Base-by-base conservation (phyloP, 1,284 basidiomycete species). In the Ustanciosporium gigantosporum region DNA sequence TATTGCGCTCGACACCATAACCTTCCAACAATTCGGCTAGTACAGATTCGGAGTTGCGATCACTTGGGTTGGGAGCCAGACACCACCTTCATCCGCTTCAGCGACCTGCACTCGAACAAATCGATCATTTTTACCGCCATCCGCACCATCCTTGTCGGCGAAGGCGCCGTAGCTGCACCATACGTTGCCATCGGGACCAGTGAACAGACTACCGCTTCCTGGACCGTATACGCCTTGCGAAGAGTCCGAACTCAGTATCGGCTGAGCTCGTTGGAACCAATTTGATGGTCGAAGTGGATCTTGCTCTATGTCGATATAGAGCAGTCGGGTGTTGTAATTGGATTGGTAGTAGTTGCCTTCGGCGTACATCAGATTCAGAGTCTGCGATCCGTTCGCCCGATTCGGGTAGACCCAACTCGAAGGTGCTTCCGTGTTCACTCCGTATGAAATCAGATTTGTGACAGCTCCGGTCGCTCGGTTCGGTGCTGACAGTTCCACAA, bases 101-200 rank as follows among this genome's bases (percentile, higher is more conserved):
- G 53, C 60, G 9, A 52, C 45, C 22, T 64, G 60, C 4, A 64
- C 60, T 32, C 50, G 37, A 8, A 53, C 60, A 24, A 42, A 58
- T 25, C 60, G 45, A 16, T 52, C 49, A 24, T 51, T 56, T 31
- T 43, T 64, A 13, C 46, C 60, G 16, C 41, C 40, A 20, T 49
- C 49, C 11, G 49, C 45, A 7, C 53, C 55, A 22, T 53, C 44
- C 13, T 21, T 36, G n/a, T 44, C 45, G 0, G 43, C 46, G 22
- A 49, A 64, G 5, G 60, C 60, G 9, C 60, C 53, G 23, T 64
- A 64, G 5, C 45, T 49, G 13, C 55, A 64, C 48, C 49, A 58
- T 5, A 34, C 37, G 15, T 39, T 19, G 0, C 53, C 55, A 36
- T 58, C 49, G 0, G 60, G 60, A 17, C 53, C 53, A 1, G 17